These are phyloP conservation scores for Zygosaccharomyces sapae DNA, from an alignment of 1,139 yeast genomes.

Conservation along the genomic window DNA sequence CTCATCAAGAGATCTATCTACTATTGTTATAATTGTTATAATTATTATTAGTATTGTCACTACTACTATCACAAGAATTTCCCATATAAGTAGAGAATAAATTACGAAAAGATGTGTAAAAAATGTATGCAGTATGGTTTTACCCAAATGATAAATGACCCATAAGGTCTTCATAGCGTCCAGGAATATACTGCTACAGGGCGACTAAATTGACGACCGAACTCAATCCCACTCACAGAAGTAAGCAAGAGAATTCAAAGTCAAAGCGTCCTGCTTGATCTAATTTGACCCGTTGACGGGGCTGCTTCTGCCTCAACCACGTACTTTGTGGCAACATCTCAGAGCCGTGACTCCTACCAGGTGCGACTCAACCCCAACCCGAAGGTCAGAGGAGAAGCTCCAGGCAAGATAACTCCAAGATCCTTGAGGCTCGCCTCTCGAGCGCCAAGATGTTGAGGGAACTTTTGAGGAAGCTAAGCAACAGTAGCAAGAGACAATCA, in stretches of 20 bases:
- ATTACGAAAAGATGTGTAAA: not conserved
- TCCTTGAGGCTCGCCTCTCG: constrained; percentile 48
- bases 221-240: constrained; percentile 44
- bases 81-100: not conserved
- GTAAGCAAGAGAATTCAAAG: constrained; percentile 58
- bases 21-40: not conserved
- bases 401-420: constrained; percentile 17
- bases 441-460: constrained; percentile 64
- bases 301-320: constrained; percentile 64
- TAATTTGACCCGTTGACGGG: constrained; percentile 79
- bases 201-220: constrained; percentile 44
- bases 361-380: constrained; percentile 51
- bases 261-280: constrained; percentile 46
- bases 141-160: constrained; percentile 84
- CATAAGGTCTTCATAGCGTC: constrained; percentile 73
- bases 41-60: not conserved
- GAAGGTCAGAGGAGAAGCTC: constrained; percentile 46
- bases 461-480: constrained; percentile 34
- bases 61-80: constrained; percentile 1
- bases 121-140: constrained; percentile 83
- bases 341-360: constrained; percentile 28
- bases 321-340: constrained; percentile 36
- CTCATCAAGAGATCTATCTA: not conserved
- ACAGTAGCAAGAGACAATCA: constrained; percentile 33
- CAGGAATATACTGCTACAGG: constrained; percentile 77